phyloP scores from a whole-genome alignment of 106 monocot genomes.

The Posidonia australis region DNA sequence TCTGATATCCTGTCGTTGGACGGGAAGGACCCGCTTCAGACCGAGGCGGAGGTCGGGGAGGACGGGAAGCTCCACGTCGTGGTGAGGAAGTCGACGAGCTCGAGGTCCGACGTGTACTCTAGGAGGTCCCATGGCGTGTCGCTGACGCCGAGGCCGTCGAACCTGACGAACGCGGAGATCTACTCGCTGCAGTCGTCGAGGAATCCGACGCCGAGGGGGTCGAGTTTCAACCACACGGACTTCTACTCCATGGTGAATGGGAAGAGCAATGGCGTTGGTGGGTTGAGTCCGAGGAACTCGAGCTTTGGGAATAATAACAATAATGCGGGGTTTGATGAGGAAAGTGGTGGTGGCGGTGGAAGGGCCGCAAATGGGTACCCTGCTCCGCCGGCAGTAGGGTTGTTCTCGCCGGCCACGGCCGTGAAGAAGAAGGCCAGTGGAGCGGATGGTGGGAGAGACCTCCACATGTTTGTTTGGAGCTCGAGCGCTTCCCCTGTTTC shows the following conservation, averaged over 20 bases:
- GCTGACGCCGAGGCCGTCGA: conserved; percentile 19
- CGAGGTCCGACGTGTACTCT: conserved; percentile 17
- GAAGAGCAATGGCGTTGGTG: not conserved
- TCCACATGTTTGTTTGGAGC: conserved; percentile 36
- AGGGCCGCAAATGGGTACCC: not conserved
- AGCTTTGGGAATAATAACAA: conserved; percentile 11
- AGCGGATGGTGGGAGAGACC: conserved; percentile 15
- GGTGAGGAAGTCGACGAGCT: conserved; percentile 20
- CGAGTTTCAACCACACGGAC: conserved; percentile 24
- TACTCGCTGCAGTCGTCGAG: conserved; percentile 25
- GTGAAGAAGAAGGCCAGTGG: conserved; percentile 8
- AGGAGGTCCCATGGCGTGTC: conserved; percentile 15
- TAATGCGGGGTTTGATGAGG: conserved; percentile 18
- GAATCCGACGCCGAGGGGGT: conserved; percentile 27
- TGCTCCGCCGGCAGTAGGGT: not conserved
- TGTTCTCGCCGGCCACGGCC: conserved; percentile 7
- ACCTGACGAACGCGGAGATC: conserved; percentile 25
- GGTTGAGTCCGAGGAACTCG: conserved; percentile 15
- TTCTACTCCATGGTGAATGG: conserved; percentile 20
- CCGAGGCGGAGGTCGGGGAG: conserved; percentile 20
- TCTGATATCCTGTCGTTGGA: conserved; percentile 21
- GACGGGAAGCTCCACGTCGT: conserved; percentile 18
- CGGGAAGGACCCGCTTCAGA: conserved; percentile 19
- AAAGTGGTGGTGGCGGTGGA: conserved; percentile 3
- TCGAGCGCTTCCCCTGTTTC: conserved; percentile 31